These are phyloP conservation scores for Termitomyces sp. DNA, from an alignment of 768 basidiomycete species.

Conservation along the genomic window DNA sequence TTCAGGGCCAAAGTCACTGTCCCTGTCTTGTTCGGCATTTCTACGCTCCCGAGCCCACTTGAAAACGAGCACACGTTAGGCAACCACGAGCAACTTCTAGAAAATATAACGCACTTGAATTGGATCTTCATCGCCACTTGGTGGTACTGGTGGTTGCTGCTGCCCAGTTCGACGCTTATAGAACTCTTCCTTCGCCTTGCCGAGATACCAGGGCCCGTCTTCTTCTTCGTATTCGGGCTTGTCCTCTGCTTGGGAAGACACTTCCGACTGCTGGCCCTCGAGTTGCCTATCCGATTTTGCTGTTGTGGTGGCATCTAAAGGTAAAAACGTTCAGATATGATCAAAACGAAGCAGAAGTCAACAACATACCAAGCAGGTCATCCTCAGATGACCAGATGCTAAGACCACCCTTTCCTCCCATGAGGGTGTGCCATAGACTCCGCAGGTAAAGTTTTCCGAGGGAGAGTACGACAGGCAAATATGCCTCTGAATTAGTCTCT, in stretches of 20 bases:
- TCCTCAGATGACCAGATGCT: constrained; percentile 63
- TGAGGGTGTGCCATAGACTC: constrained; percentile 80
- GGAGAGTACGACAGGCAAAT: constrained; percentile 82
- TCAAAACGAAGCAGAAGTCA: neutral
- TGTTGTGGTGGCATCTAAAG: constrained; percentile 17
- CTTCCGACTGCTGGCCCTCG: constrained; percentile 32
- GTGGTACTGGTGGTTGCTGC: constrained; percentile 25
- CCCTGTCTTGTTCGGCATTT: constrained; percentile 68
- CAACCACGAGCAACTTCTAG: neutral
- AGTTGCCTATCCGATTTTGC: constrained; percentile 34
- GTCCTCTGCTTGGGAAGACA: constrained; percentile 27
- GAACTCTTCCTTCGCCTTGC: constrained; percentile 80
- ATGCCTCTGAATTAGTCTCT: constrained; percentile 87
- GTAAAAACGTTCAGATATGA: neutral
- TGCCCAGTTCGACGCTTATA: constrained; percentile 49
- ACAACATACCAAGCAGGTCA: constrained; percentile 37
- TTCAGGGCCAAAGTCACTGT: constrained; percentile 75
- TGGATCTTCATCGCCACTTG: constrained; percentile 64
- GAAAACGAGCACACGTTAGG: neutral
- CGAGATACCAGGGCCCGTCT: constrained; percentile 77
- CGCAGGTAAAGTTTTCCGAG: constrained; percentile 77
- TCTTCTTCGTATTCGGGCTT: constrained; percentile 46
- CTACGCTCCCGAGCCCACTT: constrained; percentile 80
- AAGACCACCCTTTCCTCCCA: constrained; percentile 66
- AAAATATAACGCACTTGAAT: constrained; percentile 51